Evolutionary conservation across 2,329 filamentous ascomycete genomes (phyloP).

Genomic region (Chalara sp.): DNA sequence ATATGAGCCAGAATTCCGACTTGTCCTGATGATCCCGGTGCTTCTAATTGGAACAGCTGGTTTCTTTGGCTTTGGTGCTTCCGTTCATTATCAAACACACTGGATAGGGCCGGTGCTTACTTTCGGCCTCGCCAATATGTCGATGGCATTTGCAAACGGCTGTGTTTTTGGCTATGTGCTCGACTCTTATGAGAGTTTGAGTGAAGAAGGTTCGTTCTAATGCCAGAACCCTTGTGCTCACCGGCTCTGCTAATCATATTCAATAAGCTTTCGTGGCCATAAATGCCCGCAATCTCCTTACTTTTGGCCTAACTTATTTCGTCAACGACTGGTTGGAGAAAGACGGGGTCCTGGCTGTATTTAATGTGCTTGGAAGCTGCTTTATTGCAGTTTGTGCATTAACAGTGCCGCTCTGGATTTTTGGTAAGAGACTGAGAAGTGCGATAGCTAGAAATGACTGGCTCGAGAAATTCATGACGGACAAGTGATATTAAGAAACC

Average conservation of each 20-base stretch:
- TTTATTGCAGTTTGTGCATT: constrained; percentile 16
- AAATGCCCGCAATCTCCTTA: constrained; percentile 30
- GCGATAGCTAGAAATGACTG: constrained; percentile 10
- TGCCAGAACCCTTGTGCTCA: not conserved
- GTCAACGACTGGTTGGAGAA: constrained; percentile 34
- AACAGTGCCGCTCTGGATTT: constrained; percentile 17
- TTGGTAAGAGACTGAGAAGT: constrained; percentile 16
- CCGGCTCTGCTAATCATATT: too few relatives aligned
- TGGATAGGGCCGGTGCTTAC: constrained; percentile 16
- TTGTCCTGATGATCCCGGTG: constrained; percentile 31
- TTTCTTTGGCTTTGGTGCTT: constrained; percentile 18
- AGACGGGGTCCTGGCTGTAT: constrained; percentile 29
- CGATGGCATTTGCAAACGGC: constrained; percentile 13
- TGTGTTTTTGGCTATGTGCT: constrained; percentile 18
- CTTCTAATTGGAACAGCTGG: constrained; percentile 12
- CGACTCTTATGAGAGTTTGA: constrained; percentile 15
- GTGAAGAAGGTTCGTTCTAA: constrained; percentile 14
- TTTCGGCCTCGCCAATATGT: constrained; percentile 17
- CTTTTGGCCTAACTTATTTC: constrained; percentile 36
- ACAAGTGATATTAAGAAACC: constrained; percentile 2
- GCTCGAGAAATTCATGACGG: constrained; percentile 14
- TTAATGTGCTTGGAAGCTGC: constrained; percentile 30
- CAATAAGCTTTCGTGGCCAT: constrained; percentile 15
- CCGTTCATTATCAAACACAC: constrained; percentile 12
- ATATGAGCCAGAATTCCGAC: constrained; percentile 43